These are phyloP conservation scores for Malassezia slooffiae DNA, from an alignment of 1,284 basidiomycete genomes.

Conservation along the genomic window DNA sequence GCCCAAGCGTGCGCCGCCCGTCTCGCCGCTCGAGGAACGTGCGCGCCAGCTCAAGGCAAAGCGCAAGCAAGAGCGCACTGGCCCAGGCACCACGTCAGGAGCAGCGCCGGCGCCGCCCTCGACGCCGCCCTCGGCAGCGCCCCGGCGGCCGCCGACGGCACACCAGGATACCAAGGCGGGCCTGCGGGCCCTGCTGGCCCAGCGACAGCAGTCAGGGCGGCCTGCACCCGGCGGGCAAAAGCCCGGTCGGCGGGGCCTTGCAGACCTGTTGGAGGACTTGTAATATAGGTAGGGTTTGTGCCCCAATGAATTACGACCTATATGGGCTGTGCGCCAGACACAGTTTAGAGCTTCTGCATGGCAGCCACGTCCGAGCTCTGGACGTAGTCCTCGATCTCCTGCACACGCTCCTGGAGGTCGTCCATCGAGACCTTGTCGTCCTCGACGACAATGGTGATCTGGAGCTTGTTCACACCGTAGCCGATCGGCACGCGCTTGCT, in stretches of 20 bases:
- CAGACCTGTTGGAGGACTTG: constrained; percentile 7
- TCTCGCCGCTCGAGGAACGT: too few relatives aligned
- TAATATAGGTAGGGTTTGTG: neutral
- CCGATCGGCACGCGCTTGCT: constrained; percentile 83
- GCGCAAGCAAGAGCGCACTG: too few relatives aligned
- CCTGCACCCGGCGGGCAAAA: too few relatives aligned
- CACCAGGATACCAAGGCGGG: constrained; percentile 9
- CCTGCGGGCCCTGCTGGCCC: constrained; percentile 6
- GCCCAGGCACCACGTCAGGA: too few relatives aligned
- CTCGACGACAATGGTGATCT: constrained; percentile 92
- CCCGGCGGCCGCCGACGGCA: too few relatives aligned
- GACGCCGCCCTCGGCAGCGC: too few relatives aligned
- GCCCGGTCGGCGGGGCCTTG: neutral
- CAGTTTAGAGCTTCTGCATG: constrained; percentile 45
- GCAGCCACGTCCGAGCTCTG: constrained; percentile 68
- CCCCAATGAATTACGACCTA: constrained; percentile 1
- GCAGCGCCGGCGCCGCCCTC: too few relatives aligned
- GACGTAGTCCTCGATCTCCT: constrained; percentile 76
- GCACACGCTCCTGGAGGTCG: constrained; percentile 61
- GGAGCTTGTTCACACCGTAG: constrained; percentile 80
- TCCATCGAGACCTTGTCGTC: constrained; percentile 89
- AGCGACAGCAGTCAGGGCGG: constrained; percentile 7
- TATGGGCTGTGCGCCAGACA: neutral
- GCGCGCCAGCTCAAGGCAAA: too few relatives aligned
- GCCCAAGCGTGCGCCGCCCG: too few relatives aligned